A percentile compares a stretch with the other conserved stretches of the same genome.
Conservation (phyloP, 495 filamentous ascomycete species). For the Penicillium daleae region DNA sequence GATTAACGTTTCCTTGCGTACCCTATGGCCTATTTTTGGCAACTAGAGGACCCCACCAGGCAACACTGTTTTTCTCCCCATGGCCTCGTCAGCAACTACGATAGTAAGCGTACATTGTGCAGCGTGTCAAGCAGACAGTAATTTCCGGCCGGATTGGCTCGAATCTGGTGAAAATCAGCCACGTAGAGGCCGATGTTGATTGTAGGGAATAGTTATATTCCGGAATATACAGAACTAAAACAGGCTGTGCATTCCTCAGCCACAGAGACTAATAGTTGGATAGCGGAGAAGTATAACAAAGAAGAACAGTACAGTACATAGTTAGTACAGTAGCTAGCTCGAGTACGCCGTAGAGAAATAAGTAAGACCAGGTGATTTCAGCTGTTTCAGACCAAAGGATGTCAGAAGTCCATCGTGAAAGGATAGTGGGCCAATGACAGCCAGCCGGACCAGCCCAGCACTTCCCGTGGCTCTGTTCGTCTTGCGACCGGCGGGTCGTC, state of each 20-base stretch:
- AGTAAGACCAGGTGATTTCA: neutral
- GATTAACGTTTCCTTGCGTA: neutral
- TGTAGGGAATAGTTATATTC: neutral
- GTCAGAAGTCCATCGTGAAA: neutral
- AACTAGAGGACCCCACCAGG: slow-evolving; percentile 24
- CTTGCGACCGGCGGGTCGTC: slow-evolving; percentile 21
- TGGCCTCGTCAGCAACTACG: slow-evolving; percentile 25
- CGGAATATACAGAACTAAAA: neutral
- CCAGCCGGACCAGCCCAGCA: slow-evolving; percentile 1
- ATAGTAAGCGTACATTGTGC: neutral
- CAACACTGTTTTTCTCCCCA: slow-evolving; percentile 21
- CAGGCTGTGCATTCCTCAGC: slow-evolving; percentile 4
- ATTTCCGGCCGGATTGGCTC: neutral
- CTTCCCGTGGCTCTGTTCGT: neutral
- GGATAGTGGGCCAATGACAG: slow-evolving; percentile 11
- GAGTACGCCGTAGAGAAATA: neutral
- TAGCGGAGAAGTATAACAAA: slow-evolving; percentile 1
- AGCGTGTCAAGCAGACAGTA: slow-evolving; percentile 6
- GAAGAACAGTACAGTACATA: neutral
- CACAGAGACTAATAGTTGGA: neutral
- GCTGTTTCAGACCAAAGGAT: neutral
- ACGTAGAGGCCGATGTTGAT: neutral
- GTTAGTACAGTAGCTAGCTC: neutral
- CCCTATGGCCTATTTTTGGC: slow-evolving; percentile 30
- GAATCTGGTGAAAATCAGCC: neutral